A percentile compares a stretch with the other conserved stretches of the same genome.
Conservation (phyloP, 306 rosid genomes). For the Prunus davidiana region DNA sequence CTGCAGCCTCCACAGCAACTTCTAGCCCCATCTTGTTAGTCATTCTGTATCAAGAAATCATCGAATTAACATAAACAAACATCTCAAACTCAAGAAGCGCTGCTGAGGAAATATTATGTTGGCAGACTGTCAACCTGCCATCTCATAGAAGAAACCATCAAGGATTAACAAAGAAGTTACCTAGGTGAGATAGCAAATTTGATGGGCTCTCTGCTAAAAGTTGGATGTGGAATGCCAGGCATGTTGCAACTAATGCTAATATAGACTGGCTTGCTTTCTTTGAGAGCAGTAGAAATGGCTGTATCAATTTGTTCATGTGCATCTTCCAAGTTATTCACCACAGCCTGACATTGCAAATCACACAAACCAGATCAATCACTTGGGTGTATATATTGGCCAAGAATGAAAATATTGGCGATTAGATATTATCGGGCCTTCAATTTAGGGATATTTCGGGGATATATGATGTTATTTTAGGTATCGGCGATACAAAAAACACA, state of each 20-base stretch:
- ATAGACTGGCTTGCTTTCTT: constrained; percentile 48
- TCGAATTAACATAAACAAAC: background rate
- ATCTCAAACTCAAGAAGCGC: background rate
- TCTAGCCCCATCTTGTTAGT: constrained; percentile 45
- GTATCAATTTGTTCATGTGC: constrained; percentile 40
- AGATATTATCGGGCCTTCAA: no score
- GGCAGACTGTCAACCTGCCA: background rate
- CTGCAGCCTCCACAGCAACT: constrained; percentile 40
- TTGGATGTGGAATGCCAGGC: constrained; percentile 38
- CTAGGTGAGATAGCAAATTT: constrained; percentile 41
- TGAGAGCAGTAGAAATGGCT: constrained; percentile 43
- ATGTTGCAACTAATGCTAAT: constrained; percentile 46
- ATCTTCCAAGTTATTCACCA: constrained; percentile 44
- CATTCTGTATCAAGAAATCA: constrained; percentile 20
- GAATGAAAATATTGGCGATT: no score
- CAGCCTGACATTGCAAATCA: constrained; percentile 32
- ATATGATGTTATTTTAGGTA: no score
- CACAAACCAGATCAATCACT: background rate
- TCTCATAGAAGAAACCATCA: background rate
- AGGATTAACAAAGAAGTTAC: constrained; percentile 10
- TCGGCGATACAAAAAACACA: no score
- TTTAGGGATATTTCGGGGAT: no score
- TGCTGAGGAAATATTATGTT: background rate
- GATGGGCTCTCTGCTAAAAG: constrained; percentile 42
- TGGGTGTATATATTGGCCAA: no score